Percentiles rank a stretch among this genome's conserved stretches.
These are phyloP conservation scores for Diddensiella caesifluorescens DNA, from an alignment of 805 yeast species.

Conservation along the genomic window DNA sequence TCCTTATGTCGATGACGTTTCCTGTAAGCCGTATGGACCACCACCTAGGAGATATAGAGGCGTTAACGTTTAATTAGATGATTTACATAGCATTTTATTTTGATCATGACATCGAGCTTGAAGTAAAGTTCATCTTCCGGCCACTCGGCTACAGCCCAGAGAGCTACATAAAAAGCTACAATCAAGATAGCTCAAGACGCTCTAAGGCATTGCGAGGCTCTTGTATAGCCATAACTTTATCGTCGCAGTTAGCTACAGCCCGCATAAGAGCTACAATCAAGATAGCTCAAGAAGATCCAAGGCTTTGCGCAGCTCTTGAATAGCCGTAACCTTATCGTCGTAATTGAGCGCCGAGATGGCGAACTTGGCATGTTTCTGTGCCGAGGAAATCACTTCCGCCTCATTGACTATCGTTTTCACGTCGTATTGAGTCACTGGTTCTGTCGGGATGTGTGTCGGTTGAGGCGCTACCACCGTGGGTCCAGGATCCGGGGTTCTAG, in stretches of 20 bases:
- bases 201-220: slow-evolving; percentile 50
- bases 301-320: slow-evolving; percentile 47
- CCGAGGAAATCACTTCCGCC: slow-evolving; percentile 35
- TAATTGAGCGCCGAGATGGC: slow-evolving; percentile 71
- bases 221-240: slow-evolving; percentile 53
- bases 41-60: slow-evolving; percentile 22
- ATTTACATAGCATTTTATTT: too few species aligned
- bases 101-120: neutral
- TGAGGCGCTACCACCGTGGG: slow-evolving; percentile 12
- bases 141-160: neutral
- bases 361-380: slow-evolving; percentile 62
- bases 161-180: neutral
- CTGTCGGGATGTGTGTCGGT: slow-evolving; percentile 16
- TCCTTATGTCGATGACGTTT: slow-evolving; percentile 16
- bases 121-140: neutral
- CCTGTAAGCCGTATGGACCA: slow-evolving; percentile 23
- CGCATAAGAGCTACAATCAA: neutral
- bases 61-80: slow-evolving; percentile 8
- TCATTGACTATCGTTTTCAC: slow-evolving; percentile 31
- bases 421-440: too few species aligned
- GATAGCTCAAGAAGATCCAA: slow-evolving; percentile 31
- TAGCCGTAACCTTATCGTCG: slow-evolving; percentile 64
- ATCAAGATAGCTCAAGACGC: slow-evolving; percentile 17
- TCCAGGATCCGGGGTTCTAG: slow-evolving; percentile 15
- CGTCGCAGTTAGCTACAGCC: slow-evolving; percentile 38